phyloP scores from a whole-genome alignment of 768 basidiomycete species.

The Lentinula raphanica region DNA sequence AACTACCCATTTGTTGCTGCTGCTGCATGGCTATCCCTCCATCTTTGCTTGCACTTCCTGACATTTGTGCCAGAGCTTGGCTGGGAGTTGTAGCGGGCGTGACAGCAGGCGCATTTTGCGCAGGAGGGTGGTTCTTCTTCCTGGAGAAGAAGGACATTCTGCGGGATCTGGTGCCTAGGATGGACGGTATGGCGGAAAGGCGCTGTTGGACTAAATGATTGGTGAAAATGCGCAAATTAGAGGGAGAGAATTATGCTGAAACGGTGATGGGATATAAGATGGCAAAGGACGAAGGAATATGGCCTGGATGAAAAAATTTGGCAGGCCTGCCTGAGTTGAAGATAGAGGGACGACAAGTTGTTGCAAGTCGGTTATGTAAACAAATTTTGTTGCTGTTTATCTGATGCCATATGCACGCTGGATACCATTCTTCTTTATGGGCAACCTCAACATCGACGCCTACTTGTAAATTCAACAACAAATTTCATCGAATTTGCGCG shows the following conservation, averaged over 20 bases:
- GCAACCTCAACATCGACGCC: no score
- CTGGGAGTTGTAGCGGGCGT: slow-evolving; percentile 59
- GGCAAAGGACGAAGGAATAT: background rate
- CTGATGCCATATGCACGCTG: slow-evolving; percentile 1
- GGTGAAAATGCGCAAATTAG: background rate
- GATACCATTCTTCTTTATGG: no score
- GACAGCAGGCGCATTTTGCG: slow-evolving; percentile 41
- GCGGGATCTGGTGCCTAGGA: slow-evolving; percentile 53
- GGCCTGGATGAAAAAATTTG: background rate
- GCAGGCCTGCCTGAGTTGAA: slow-evolving; percentile 7
- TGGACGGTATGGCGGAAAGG: slow-evolving; percentile 59
- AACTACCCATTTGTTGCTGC: slow-evolving; percentile 15
- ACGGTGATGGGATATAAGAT: background rate
- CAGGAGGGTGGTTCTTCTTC: slow-evolving; percentile 67
- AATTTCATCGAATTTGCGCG: no score
- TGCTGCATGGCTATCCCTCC: slow-evolving; percentile 18
- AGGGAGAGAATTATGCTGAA: background rate
- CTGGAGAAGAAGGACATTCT: slow-evolving; percentile 94
- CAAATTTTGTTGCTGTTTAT: background rate
- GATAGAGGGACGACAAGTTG: background rate
- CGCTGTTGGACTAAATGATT: slow-evolving; percentile 7
- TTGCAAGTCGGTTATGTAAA: background rate
- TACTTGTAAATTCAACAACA: no score
- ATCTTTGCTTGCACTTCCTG: slow-evolving; percentile 24
- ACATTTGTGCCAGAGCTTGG: slow-evolving; percentile 61